These are phyloP conservation scores for Colletotrichum neosansevieriae DNA, from an alignment of 2,329 filamentous ascomycete species.

Conservation along the genomic window DNA sequence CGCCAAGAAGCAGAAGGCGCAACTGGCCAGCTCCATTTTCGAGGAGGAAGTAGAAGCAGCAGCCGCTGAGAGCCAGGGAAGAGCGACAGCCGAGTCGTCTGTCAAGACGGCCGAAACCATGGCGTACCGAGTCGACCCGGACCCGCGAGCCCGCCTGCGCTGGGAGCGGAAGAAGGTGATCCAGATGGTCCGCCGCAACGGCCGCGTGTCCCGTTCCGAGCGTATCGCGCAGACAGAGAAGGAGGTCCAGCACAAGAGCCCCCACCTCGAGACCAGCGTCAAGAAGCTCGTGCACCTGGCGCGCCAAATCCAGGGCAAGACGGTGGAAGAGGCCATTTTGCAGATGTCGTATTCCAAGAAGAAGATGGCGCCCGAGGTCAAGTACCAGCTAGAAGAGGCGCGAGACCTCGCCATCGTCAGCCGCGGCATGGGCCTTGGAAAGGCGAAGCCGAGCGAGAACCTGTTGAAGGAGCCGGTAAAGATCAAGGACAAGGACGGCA, in stretches of 20 bases:
- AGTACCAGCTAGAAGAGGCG: conserved; percentile 83
- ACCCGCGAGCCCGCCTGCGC: conserved; percentile 75
- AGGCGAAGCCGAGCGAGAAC: conserved; percentile 47
- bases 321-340: conserved; percentile 90
- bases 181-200: conserved; percentile 76
- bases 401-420: conserved; percentile 83
- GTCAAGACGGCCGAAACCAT: conserved; percentile 63
- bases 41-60: conserved; percentile 65
- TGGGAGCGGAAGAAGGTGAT: conserved; percentile 91
- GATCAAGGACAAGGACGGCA: conserved; percentile 81
- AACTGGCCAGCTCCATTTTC: conserved; percentile 70
- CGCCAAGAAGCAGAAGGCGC: conserved; percentile 50
- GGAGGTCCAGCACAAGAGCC: conserved; percentile 69
- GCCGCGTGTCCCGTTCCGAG: conserved; percentile 74
- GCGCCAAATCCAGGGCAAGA: conserved; percentile 91
- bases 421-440: conserved; percentile 84
- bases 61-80: conserved; percentile 50
- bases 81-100: conserved; percentile 47
- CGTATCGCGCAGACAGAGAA: conserved; percentile 75
- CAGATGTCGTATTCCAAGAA: conserved; percentile 98
- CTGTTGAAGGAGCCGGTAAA: conserved; percentile 50
- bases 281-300: conserved; percentile 93
- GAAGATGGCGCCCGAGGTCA: conserved; percentile 85
- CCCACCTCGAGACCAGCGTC: conserved; percentile 82
- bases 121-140: conserved; percentile 78